A percentile compares a stretch with the other conserved stretches of the same genome.
Evolutionary conservation across 2,329 filamentous ascomycete genomes (phyloP).

Genomic region (Alternaria sp.): DNA sequence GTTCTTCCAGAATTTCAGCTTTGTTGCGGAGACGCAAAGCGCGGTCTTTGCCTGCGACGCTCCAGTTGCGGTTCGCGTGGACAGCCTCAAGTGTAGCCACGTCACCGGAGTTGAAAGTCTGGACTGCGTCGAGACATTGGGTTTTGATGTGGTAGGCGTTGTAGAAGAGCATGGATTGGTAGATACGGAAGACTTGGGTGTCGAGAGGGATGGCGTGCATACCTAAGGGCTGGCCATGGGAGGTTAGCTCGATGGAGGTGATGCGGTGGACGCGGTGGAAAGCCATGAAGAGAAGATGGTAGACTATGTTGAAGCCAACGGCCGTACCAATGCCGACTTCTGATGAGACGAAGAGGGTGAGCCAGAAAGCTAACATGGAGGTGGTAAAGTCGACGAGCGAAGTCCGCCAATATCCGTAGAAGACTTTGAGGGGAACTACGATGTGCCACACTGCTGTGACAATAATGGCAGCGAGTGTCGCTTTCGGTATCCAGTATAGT

Average conservation of each 20-base stretch:
- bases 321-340: conserved; percentile 67
- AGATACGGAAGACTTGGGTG: conserved; percentile 65
- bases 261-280: conserved; percentile 57
- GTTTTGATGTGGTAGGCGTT: conserved; percentile 65
- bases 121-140: conserved; percentile 60
- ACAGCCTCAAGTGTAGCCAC: conserved; percentile 50
- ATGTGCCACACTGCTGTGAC: conserved; percentile 71
- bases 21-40: conserved; percentile 58
- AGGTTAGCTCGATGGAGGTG: conserved; percentile 24
- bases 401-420: conserved; percentile 71
- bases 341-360: conserved; percentile 68
- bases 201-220: conserved; percentile 54
- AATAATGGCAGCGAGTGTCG: conserved; percentile 71
- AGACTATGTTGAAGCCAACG: conserved; percentile 61
- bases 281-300: conserved; percentile 66
- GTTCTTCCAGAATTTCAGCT: conserved; percentile 46
- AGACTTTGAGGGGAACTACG: conserved; percentile 65
- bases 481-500: conserved; percentile 73
- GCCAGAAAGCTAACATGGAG: conserved; percentile 70
- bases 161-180: conserved; percentile 67
- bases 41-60: conserved; percentile 60
- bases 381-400: conserved; percentile 71
- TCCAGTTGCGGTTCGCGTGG: conserved; percentile 62
- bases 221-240: conserved; percentile 18
- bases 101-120: conserved; percentile 56